Conservation (phyloP, 2,329 filamentous ascomycete species). For the Trichoderma koningiopsis region DNA sequence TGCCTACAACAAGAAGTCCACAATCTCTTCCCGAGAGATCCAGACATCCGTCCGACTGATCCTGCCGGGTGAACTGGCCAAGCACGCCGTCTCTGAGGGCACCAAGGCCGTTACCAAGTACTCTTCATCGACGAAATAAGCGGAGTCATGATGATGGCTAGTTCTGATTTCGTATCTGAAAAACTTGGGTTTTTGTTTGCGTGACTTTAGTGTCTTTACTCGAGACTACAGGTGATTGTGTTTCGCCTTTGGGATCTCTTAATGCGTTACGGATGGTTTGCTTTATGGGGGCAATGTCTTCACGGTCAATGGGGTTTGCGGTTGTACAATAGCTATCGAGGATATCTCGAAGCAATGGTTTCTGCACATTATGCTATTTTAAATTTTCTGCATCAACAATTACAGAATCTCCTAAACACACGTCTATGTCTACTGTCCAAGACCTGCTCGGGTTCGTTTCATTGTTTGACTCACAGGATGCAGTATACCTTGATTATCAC, state of each 20-base stretch:
- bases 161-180: conserved; percentile 54
- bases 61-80: conserved; percentile 96
- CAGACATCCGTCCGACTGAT: conserved; percentile 98
- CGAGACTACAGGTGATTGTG: conserved; percentile 48
- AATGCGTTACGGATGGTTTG: conserved; percentile 76
- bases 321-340: conserved; percentile 72
- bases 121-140: conserved; percentile 98
- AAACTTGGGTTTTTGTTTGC: conserved; percentile 45
- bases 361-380: conserved; percentile 56
- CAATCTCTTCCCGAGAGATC: conserved; percentile 98
- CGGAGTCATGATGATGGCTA: conserved; percentile 57
- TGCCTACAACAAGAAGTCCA: conserved; percentile 99
- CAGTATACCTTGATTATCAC: conserved; percentile 84
- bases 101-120: conserved; percentile 99
- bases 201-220: conserved; percentile 62
- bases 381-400: conserved; percentile 19
- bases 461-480: conserved; percentile 85
- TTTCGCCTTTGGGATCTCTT: conserved; percentile 56
- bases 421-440: conserved; percentile 52
- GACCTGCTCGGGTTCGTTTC: conserved; percentile 80
- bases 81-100: conserved; percentile 99
- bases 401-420: conserved; percentile 15
- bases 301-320: conserved; percentile 70
- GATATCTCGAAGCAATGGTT: conserved; percentile 65
- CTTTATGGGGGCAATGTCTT: conserved; percentile 70